These are phyloP conservation scores for Kockovaella imperatae DNA, from an alignment of 768 basidiomycete genomes.

Conservation along the genomic window DNA sequence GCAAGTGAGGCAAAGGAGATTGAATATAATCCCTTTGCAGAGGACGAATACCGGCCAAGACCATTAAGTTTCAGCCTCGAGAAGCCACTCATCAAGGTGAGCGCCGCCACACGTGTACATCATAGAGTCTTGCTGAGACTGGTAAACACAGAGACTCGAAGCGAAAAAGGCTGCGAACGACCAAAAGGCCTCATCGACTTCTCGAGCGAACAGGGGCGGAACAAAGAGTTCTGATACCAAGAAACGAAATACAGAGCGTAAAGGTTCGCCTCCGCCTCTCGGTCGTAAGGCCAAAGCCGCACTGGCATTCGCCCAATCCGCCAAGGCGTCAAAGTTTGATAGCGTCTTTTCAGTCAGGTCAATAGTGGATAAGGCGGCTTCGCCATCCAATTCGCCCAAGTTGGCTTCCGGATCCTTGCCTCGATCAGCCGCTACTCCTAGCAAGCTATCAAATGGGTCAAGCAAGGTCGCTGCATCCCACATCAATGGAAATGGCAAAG, in stretches of 20 bases:
- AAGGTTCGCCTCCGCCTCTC: conserved; percentile 19
- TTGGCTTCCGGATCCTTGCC: neutral
- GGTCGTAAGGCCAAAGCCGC: conserved; percentile 31
- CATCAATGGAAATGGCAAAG: too few relatives aligned
- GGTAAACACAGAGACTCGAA: too few relatives aligned
- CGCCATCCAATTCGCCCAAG: neutral
- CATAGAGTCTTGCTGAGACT: neutral
- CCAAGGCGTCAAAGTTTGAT: conserved; percentile 14
- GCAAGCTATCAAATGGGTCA: too few relatives aligned
- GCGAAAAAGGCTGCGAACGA: too few relatives aligned
- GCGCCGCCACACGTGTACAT: neutral
- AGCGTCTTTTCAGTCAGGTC: conserved; percentile 21
- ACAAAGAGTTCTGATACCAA: neutral
- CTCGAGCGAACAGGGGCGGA: neutral
- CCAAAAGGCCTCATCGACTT: too few relatives aligned
- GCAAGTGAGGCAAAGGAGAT: neutral
- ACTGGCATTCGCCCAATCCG: conserved; percentile 19
- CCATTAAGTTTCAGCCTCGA: neutral
- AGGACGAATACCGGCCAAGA: conserved; percentile 16
- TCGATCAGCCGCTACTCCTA: too few relatives aligned
- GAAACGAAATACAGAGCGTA: conserved; percentile 1
- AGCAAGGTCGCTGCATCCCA: too few relatives aligned
- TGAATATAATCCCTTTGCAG: conserved; percentile 36
- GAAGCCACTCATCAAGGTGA: neutral
- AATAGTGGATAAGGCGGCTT: conserved; percentile 17